Base-by-base conservation (phyloP, 2,329 filamentous ascomycete genomes). In the Macrophomina tecta region DNA sequence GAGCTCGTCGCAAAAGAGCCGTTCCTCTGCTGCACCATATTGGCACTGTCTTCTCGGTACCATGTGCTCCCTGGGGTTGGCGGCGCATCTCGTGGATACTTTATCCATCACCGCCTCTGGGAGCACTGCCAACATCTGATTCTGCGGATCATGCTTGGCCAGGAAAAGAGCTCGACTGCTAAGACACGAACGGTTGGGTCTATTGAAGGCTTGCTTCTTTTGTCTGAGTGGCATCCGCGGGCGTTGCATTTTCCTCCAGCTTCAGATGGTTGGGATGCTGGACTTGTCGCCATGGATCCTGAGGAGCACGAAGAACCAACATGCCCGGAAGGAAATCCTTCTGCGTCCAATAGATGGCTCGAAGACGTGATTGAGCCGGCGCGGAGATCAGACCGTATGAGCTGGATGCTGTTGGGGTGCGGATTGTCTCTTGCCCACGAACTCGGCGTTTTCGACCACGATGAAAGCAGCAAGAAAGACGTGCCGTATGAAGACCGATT, bases 141-240 rank as follows among this genome's bases (percentile, higher is more conserved):
- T 12, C 83, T 82, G 78, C 79, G 83, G 62, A 80, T 87, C 3
- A 83, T 85, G 65, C 82, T 86, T 30, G 85, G 85, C 0, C 83
- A 86, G 66, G 84, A 86, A 62, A 85, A 84, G 66, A 76, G 79
- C 1, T 83, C 81, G 3, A 84, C 82, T 60, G 81, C 83, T 2
- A 84, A 83, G 64, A 77, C 74, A n/a, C 76, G 84, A 5, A 83
- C 82, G 0, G 78, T 84, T 30, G 85, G 85, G 0, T 83, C 83
- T 0, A 85, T 87, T 3, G 83, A 87, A 69, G 84, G 83, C 0
- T 76, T 87, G 0, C 69, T 87, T 1, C 72, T 87, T 1, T 79
- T 87, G n/a, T 84, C 83, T 0, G 84, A 87, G 71, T 87, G 85
- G 85, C 84, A 86, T 69, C 84, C 85, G 1, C 80, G 84, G 18